phyloP scores from a whole-genome alignment of 1,284 basidiomycete genomes.

The Stygiomarasmius scandens region DNA sequence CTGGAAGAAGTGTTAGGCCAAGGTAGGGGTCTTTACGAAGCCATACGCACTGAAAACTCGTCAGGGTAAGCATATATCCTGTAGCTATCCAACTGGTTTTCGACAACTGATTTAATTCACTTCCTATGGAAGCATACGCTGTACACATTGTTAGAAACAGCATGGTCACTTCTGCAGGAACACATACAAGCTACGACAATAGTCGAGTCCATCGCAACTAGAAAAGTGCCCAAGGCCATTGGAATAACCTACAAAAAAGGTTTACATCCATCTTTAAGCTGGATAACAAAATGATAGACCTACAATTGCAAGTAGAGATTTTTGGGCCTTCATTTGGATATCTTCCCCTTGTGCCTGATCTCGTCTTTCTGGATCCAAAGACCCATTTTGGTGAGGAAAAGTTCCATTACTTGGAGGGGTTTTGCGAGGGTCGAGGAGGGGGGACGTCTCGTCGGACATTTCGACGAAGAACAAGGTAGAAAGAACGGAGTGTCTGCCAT shows the following conservation, averaged over 20 bases:
- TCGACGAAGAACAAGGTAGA: neutral
- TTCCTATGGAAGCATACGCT: conserved; percentile 66
- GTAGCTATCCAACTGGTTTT: conserved; percentile 71
- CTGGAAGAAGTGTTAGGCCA: conserved; percentile 30
- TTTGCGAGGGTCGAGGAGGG: conserved; percentile 21
- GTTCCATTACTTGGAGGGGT: neutral
- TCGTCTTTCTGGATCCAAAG: neutral
- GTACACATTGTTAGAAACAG: neutral
- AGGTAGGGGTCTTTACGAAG: neutral
- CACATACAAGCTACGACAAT: conserved; percentile 56
- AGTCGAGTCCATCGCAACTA: conserved; percentile 61
- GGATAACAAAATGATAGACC: neutral
- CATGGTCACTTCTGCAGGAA: neutral
- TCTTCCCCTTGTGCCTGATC: conserved; percentile 2
- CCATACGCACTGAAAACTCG: conserved; percentile 58
- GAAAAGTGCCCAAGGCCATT: conserved; percentile 59
- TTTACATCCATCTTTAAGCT: neutral
- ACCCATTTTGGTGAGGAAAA: neutral
- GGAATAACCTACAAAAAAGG: conserved; percentile 47
- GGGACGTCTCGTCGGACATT: conserved; percentile 30
- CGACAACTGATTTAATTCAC: conserved; percentile 62
- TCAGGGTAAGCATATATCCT: conserved; percentile 61
- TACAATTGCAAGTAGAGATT: conserved; percentile 11
- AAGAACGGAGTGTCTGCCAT: neutral
- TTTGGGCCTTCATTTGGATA: conserved; percentile 1